Evolutionary conservation across 495 filamentous ascomycete genomes (phyloP).

Genomic region (Penicillium pancosmium): DNA sequence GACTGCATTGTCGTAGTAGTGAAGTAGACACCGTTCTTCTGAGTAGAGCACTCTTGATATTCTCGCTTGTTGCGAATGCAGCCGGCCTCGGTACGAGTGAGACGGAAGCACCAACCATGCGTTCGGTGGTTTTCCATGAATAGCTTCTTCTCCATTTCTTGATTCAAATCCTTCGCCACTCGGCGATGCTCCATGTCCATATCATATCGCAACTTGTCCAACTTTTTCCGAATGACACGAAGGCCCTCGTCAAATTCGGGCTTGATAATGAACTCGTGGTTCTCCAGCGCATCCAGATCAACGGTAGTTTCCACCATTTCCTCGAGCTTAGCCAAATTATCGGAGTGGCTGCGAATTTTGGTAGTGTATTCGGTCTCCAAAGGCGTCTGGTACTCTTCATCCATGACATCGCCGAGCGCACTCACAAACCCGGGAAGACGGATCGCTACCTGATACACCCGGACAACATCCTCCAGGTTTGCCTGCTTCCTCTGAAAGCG

Average conservation of each 20-base stretch:
- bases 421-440: conserved; percentile 87
- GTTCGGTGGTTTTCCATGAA: conserved; percentile 96
- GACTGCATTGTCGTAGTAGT: conserved; percentile 84
- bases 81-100: conserved; percentile 87
- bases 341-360: conserved; percentile 74
- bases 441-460: conserved; percentile 92
- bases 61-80: conserved; percentile 89
- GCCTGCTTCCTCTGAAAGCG: conserved; percentile 90
- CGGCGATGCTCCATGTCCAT: conserved; percentile 83
- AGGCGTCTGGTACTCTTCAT: conserved; percentile 87
- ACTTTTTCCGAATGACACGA: conserved; percentile 82
- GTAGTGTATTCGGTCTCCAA: conserved; percentile 86
- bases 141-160: conserved; percentile 96
- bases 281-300: conserved; percentile 91
- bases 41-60: conserved; percentile 95
- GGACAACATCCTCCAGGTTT: conserved; percentile 92
- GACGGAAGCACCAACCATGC: conserved; percentile 95
- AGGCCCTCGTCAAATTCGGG: conserved; percentile 94
- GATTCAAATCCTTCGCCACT: conserved; percentile 80
- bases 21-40: conserved; percentile 99
- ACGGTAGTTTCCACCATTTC: conserved; percentile 99
- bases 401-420: conserved; percentile 91
- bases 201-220: conserved; percentile 79
- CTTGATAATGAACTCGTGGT: conserved; percentile 99
- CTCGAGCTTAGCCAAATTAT: conserved; percentile 81